These are phyloP conservation scores for Spathaspora passalidarum DNA, from an alignment of 805 yeast genomes.

Conservation along the genomic window DNA sequence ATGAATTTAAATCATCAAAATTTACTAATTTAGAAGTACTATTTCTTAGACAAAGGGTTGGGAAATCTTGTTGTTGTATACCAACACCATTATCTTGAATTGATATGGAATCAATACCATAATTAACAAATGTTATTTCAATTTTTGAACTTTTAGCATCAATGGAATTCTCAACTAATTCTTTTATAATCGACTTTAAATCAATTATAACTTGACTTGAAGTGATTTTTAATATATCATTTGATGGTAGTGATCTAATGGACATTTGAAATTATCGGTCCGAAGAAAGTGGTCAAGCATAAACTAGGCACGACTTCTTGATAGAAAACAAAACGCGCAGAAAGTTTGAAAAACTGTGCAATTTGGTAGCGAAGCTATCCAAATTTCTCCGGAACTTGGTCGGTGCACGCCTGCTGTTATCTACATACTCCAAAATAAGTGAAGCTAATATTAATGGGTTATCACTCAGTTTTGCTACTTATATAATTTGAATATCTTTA, in stretches of 20 bases:
- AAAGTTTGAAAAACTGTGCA: no score
- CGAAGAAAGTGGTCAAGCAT: not conserved
- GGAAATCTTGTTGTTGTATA: conserved; percentile 50
- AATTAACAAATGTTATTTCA: conserved; percentile 63
- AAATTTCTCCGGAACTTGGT: no score
- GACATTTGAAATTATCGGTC: conserved; percentile 14
- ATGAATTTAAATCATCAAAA: conserved; percentile 52
- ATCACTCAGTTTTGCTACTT: no score
- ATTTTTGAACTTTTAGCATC: conserved; percentile 74
- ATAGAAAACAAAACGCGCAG: not conserved
- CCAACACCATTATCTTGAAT: conserved; percentile 70
- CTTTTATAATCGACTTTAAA: conserved; percentile 74
- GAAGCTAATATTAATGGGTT: no score
- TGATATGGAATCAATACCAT: conserved; percentile 72
- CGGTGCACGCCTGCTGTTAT: no score
- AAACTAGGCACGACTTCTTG: not conserved
- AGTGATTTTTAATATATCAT: conserved; percentile 72
- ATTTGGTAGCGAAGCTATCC: no score
- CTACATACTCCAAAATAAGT: no score
- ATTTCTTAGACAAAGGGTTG: conserved; percentile 54
- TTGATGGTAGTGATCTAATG: conserved; percentile 24
- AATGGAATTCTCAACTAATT: conserved; percentile 78
- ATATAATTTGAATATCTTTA: no score
- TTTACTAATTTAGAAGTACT: conserved; percentile 61
- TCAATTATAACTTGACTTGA: conserved; percentile 93